Evolutionary conservation across 2,329 filamentous ascomycete genomes (phyloP).

Genomic region (Fusarium udum): DNA sequence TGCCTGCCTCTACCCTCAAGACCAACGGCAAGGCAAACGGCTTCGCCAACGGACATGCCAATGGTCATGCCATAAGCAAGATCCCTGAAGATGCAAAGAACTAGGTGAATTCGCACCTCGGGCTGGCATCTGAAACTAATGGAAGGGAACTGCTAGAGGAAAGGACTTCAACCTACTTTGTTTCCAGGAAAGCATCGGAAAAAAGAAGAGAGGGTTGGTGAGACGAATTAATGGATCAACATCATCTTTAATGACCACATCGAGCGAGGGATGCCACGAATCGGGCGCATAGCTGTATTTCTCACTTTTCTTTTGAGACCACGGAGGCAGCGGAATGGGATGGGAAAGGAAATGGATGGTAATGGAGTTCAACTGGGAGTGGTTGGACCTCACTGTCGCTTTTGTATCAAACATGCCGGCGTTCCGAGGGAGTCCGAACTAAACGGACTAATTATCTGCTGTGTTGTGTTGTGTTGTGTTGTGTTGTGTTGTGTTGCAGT

Average conservation of each 20-base stretch:
- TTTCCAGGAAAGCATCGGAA: not conserved
- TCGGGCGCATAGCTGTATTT: constrained; percentile 25
- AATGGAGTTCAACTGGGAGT: constrained; percentile 26
- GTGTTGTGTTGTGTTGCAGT: not conserved
- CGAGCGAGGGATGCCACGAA: constrained; percentile 10
- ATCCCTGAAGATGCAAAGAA: constrained; percentile 24
- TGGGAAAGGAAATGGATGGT: constrained; percentile 16
- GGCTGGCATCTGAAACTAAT: not conserved
- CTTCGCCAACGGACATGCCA: constrained; percentile 21
- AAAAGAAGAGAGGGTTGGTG: constrained; percentile 18
- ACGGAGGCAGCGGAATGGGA: constrained; percentile 6
- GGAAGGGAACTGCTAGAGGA: not conserved
- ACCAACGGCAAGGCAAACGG: constrained; percentile 28
- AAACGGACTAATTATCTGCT: constrained; percentile 24
- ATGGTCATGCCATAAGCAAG: constrained; percentile 32
- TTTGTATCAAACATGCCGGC: constrained; percentile 34
- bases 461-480: constrained; percentile 2
- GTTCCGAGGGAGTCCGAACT: constrained; percentile 22
- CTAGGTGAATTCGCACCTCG: constrained; percentile 5
- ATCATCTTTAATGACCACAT: constrained; percentile 35
- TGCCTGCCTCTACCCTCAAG: constrained; percentile 43
- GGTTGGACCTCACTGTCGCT: constrained; percentile 31
- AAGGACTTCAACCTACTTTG: not conserved
- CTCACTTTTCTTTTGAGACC: constrained; percentile 17
- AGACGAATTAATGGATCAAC: constrained; percentile 38